These are phyloP conservation scores for Malania oleifera DNA, from an alignment of 164 flowering plant genomes.

Conservation along the genomic window DNA sequence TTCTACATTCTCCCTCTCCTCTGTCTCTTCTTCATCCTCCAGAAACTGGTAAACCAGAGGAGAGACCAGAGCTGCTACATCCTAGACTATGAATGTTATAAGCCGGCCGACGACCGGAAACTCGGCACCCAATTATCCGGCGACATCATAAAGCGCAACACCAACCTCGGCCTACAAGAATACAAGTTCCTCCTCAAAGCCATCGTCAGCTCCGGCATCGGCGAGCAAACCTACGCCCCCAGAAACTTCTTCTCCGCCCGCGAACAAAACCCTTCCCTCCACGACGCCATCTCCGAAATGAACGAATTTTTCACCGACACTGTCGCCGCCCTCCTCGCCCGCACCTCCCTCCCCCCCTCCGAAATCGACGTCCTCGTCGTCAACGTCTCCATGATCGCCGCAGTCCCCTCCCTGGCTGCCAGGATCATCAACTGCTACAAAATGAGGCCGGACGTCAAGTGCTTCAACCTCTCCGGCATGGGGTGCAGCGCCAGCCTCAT, in stretches of 20 bases:
- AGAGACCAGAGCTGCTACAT: conserved; percentile 45
- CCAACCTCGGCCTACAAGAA: conserved; percentile 49
- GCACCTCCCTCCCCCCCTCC: conserved; percentile 28
- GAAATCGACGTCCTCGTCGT: conserved; percentile 59
- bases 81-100: conserved; percentile 53
- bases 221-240: conserved; percentile 66
- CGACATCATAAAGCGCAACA: conserved; percentile 41
- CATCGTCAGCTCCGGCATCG: conserved; percentile 64
- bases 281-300: conserved; percentile 43
- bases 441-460: conserved; percentile 45
- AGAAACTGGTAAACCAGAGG: conserved; percentile 18
- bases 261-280: conserved; percentile 30
- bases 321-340: conserved; percentile 30
- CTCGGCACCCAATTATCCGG: conserved; percentile 44
- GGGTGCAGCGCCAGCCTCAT: conserved; percentile 71
- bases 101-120: conserved; percentile 40
- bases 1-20: conserved; percentile 10
- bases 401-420: conserved; percentile 39
- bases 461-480: conserved; percentile 60
- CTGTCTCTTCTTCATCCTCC: conserved; percentile 17
- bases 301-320: conserved; percentile 52
- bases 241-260: conserved; percentile 35
- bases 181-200: conserved; percentile 61
- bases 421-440: conserved; percentile 51
- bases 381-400: conserved; percentile 51